Base-by-base conservation (phyloP, 139 green algal genomes). In the Raphidocelis subcapitata region DNA sequence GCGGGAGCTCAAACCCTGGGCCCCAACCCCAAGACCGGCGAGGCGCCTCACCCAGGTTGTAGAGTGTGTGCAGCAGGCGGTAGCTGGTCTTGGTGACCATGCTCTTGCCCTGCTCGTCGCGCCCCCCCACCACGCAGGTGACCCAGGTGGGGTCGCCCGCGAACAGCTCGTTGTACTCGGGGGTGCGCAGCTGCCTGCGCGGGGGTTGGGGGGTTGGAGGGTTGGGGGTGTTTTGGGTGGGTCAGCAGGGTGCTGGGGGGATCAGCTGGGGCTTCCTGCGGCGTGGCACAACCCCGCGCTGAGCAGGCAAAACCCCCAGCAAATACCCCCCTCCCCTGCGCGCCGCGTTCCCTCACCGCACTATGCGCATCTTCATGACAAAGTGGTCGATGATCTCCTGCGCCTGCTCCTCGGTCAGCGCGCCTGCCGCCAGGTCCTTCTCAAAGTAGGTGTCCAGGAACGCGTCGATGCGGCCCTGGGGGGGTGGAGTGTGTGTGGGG, bases 131-230 rank as follows among this genome's bases (percentile, higher is more conserved):
- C 71, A 87, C 86, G 2, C 46, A 67, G 15, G 89, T 94, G 21
- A 92, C 88, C 89, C 89, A 94, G 37, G 87, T 91, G 61, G 89
- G 89, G 74, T 94, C 89, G 24, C 89, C 88, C 0, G 88, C 86
- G 75, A 94, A 94, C 44, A 94, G 85, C 41, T 79, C 72, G 69
- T 94, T 90, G 87, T 94, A 94, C 73, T 93, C 88, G 10, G 86
- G 86, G 24, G 89, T 90, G 73, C 89, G 85, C 70, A 94, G 84
- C 41, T 94, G 89, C 44, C 84, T 76, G 73, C 33, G 81, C 23
- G 24, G 75, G 29, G 59, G 21, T n/a, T n/a, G n/a, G n/a, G n/a
- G n/a, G n/a, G n/a, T n/a, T n/a, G n/a, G n/a, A n/a, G n/a, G n/a
- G n/a, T n/a, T n/a, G n/a, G n/a, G n/a, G n/a, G n/a, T n/a, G n/a